Base-by-base conservation (phyloP, 202 grass and related monocot genomes). In the Bolboschoenoplectus hybrid region DNA sequence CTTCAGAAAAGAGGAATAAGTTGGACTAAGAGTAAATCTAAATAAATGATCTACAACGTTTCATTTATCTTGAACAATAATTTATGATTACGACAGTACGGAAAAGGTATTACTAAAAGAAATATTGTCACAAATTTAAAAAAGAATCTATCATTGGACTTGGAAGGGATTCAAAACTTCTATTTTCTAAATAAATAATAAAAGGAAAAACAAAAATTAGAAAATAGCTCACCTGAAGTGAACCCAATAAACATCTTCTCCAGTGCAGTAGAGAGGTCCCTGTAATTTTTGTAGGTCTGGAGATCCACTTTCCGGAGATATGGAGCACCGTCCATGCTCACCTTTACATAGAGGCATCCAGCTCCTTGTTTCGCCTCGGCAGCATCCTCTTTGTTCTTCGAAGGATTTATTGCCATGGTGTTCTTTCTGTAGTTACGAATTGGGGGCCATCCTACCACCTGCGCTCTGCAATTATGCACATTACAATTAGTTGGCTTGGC, bases 391-490 rank as follows among this genome's bases (percentile, higher is more conserved):
- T 94, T 97, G 87, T 49, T 91, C 90, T 97, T 97, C 53, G 49
- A 77, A 50, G 93, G 94, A 81, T 86, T 97, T 75, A 89, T 88
- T 43, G 94, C 89, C 92, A 97, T 94, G 5, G 89, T 92, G 83
- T 94, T 94, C 87, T 94, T 97, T 75, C 94, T 86, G 87, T 94
- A 97, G 85, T 89, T 97, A 73, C 94, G 94, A 63, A 97, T 92
- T 80, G 94, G 94, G 57, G 94, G 94, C 94, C 94, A 97, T 89
- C 94, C 94, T 38, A 97, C 92, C 78, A 94, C 94, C 86, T 97
- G 94, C 87, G 94, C 91, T 86, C 94, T 97, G 92, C 64, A 69
- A 83, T 69, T 53, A 67, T 56, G 6, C 14, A 2, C 57, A 14
- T 35, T 19, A 68, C 66, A 40, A 39, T 80, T 61, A n/a, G 7